Base-by-base conservation (phyloP, 1,284 basidiomycete species). In the Cutaneotrichosporon cyanovorans region DNA sequence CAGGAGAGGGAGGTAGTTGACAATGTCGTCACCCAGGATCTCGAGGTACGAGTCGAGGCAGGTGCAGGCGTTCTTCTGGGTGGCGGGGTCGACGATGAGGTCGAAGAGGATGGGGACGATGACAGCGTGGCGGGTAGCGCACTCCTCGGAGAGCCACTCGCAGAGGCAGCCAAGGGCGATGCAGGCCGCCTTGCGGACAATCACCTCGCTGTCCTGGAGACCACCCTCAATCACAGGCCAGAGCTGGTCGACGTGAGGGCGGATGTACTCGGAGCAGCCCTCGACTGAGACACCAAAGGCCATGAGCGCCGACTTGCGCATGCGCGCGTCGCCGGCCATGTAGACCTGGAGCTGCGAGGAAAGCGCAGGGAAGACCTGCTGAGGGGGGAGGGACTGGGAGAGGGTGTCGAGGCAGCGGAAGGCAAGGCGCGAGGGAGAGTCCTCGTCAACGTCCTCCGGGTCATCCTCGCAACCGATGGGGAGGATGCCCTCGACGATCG, bases 201-300 rank as follows among this genome's bases (percentile, higher is more conserved):
- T 79, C 15, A 85, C 76, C 63, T 97, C 88, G 32, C 72, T 68
- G 66, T 98, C 95, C 49, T 78, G 79, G 40, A 99, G 80, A 58
- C 93, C 92, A 41, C 81, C 78, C 69, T 96, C 88, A 59, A 99
- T 84, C 53, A 95, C 78, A 2, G 92, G 91, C 95, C 95, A 98
- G 38, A 99, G 83, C 60, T 89, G 80, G 59, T 75, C 75, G 79
- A 98, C 89, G 62, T 92, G 80, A 6, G 93, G 91, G 28, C 89
- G 88, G 79, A 98, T 97, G 75, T 79, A 98, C 75, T 98, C 91
- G 72, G 87, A 91, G 77, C 93, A 97, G 20, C 95, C 95, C 71
- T 99, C 95, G 49, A 98, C 91, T 40, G 84, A 82, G 40, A 98
- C 89, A 60, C 93, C 95, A 49, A 99, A 84, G 5, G 93, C 86